A percentile compares a stretch with the other conserved stretches of the same genome.
These are phyloP conservation scores for Bromus sterilis DNA, from an alignment of 176 grass and related monocot species.

Conservation along the genomic window DNA sequence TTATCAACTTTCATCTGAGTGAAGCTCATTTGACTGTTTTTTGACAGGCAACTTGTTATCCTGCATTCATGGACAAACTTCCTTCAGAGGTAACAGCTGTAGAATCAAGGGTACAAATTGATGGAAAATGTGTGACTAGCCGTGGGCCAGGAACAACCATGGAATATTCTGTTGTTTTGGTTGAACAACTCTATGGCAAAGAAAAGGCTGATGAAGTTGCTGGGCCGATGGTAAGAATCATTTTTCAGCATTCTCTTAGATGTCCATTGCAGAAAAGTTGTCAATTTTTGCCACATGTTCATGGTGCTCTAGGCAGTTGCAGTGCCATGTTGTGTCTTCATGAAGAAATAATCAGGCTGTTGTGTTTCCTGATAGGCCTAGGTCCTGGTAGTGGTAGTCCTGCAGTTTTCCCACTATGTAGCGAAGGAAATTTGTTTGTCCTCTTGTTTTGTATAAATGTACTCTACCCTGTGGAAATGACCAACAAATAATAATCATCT, in stretches of 20 bases:
- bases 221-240: slow-evolving; percentile 49
- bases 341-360: not conserved
- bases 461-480: not conserved
- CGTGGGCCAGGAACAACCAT: slow-evolving; percentile 66
- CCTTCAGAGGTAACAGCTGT: slow-evolving; percentile 44
- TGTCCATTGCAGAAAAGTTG: not conserved
- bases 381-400: not conserved
- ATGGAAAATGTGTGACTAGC: slow-evolving; percentile 62
- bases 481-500: not conserved
- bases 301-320: not conserved
- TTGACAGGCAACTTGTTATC: slow-evolving; percentile 63
- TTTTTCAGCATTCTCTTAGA: slow-evolving; percentile 16
- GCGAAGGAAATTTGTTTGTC: not conserved
- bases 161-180: slow-evolving; percentile 55
- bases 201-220: slow-evolving; percentile 63
- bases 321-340: not conserved
- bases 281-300: not conserved
- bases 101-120: slow-evolving; percentile 78
- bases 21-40: not conserved
- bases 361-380: not conserved
- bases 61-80: slow-evolving; percentile 64
- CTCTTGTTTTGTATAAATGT: not conserved
- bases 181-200: slow-evolving; percentile 71
- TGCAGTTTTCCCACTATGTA: not conserved
- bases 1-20: not conserved